A percentile compares a stretch with the other conserved stretches of the same genome.
Conservation (phyloP, 225 moss, liverwort and hornwort genomes). For the Neckera pumila region DNA sequence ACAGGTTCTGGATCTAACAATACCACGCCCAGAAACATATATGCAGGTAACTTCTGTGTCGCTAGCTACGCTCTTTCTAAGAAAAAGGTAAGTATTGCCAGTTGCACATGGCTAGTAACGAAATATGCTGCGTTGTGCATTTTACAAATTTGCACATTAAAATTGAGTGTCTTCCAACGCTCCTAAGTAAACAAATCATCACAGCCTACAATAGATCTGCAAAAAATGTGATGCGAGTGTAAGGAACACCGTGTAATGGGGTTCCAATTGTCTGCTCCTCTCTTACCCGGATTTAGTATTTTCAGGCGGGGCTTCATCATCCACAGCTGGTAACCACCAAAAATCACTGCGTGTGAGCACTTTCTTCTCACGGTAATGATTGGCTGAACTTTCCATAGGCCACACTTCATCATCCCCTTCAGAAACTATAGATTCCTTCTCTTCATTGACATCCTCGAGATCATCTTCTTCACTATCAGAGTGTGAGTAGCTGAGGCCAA, state of each 20-base stretch:
- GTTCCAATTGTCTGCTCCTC: neutral
- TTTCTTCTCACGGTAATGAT: constrained; percentile 1
- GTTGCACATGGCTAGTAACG: neutral
- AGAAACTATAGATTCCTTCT: neutral
- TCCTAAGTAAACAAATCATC: neutral
- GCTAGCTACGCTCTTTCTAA: neutral
- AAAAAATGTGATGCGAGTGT: neutral
- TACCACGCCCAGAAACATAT: neutral
- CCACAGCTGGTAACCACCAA: constrained; percentile 26
- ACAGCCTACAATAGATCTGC: neutral
- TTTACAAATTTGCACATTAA: neutral
- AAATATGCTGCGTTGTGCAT: neutral
- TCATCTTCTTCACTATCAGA: constrained; percentile 15
- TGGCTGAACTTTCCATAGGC: constrained; percentile 10
- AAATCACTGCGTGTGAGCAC: constrained; percentile 27
- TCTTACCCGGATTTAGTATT: neutral
- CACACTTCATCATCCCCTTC: constrained; percentile 13
- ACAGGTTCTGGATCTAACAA: neutral
- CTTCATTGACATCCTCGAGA: neutral
- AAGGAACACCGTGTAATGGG: neutral
- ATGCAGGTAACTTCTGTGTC: neutral
- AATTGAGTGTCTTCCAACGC: neutral
- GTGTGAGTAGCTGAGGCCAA: neutral
- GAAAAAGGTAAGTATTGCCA: neutral
- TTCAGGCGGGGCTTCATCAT: neutral